Evolutionary conservation across 164 flowering plant genomes (phyloP).

Genomic region (Magnolia sinica): DNA sequence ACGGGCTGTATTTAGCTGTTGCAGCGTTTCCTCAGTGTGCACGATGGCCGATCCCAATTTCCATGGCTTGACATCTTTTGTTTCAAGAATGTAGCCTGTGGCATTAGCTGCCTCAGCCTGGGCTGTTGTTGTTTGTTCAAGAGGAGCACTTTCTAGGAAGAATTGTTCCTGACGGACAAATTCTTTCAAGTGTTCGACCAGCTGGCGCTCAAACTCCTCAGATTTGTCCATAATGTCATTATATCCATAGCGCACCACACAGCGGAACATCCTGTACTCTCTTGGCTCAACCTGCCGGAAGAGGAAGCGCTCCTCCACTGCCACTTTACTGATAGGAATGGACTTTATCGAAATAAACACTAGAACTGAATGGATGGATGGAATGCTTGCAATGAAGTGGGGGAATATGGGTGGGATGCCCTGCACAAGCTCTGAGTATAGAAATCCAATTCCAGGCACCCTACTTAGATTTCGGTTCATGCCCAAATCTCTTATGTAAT

Average conservation of each 20-base stretch:
- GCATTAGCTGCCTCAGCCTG: slow-evolving; percentile 16
- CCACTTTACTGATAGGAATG: slow-evolving; percentile 59
- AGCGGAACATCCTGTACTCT: slow-evolving; percentile 56
- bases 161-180: slow-evolving; percentile 46
- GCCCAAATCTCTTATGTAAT: slow-evolving; percentile 34
- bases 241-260: slow-evolving; percentile 72
- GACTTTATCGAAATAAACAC: slow-evolving; percentile 64
- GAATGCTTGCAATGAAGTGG: slow-evolving; percentile 54
- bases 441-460: slow-evolving; percentile 59
- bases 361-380: slow-evolving; percentile 62
- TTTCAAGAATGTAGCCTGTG: slow-evolving; percentile 19
- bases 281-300: slow-evolving; percentile 57
- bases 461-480: slow-evolving; percentile 33
- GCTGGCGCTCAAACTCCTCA: slow-evolving; percentile 42
- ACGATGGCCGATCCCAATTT: slow-evolving; percentile 21
- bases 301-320: slow-evolving; percentile 54
- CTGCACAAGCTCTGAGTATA: slow-evolving; percentile 74
- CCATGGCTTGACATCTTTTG: slow-evolving; percentile 14
- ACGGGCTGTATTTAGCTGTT: slow-evolving; percentile 14
- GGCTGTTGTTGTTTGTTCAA: slow-evolving; percentile 3
- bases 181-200: slow-evolving; percentile 48
- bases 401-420: slow-evolving; percentile 78
- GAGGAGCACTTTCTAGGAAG: slow-evolving; percentile 26
- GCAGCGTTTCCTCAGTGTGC: slow-evolving; percentile 25
- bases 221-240: slow-evolving; percentile 42